Base-by-base conservation (phyloP, 371 early-diverging fungal species). In the Choanephora cucurbitarum region DNA sequence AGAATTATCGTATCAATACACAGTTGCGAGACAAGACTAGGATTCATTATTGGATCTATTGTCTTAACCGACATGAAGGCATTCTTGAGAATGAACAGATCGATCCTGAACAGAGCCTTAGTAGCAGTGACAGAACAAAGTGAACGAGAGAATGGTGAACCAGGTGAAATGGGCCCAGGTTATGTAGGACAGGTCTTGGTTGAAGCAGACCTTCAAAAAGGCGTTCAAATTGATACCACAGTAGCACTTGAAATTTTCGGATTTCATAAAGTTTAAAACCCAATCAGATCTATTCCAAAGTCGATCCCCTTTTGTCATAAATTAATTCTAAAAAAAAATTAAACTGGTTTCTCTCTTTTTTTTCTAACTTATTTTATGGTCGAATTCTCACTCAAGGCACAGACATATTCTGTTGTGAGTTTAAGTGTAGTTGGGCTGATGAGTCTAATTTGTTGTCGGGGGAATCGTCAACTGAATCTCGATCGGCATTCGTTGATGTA, bases 31-130 rank as follows among this genome's bases (percentile, higher is more conserved):
- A 52, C 43, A 62, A 60, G 48, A 55, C 69, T 1, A 72, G 71
- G 14, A 64, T 78, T 22, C 69, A 65, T n/a, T 75, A 78, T 48
- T 63, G 73, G 45, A 66, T 78, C 14, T 66, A 74, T 21, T 78
- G 79, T 28, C 51, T 78, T 0, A 75, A 73, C 23, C 63, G 69
- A 18, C 74, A 69, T 40, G 65, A 69, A 46, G 51, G 58, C 2
- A 43, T 72, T 6, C 33, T 54, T 6, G 60, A 66, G 23, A 49
- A 52, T 22, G 52, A 62, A 2, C 56, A 55, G 3, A 62, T 77
- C 3, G 72, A 73, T 21, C 69, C 67, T 3, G 77, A 77, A 50
- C 39, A 67, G 75, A 2, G 69, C 66, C 0, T 31, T 78, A 41
- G 59, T 78, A 23, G 67, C 79, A 17, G 79, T 71, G 0, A 69